Percentiles rank a stretch among this genome's conserved stretches.
These are phyloP conservation scores for Agarophyton chilense DNA, from an alignment of 23 red algal genomes.

Conservation along the genomic window DNA sequence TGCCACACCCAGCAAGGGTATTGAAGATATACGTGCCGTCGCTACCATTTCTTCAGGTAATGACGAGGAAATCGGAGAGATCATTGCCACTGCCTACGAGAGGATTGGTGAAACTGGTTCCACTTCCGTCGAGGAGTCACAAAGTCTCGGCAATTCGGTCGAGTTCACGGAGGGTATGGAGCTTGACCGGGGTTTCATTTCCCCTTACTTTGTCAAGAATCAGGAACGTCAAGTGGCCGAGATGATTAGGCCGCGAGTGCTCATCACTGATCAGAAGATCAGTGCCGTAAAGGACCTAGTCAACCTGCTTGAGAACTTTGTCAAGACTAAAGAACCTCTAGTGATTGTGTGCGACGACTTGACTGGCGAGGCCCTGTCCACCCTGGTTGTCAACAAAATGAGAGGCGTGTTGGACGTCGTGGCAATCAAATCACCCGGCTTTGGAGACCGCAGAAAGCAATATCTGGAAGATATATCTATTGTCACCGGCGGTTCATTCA, in stretches of 20 bases:
- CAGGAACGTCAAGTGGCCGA: constrained; percentile 92
- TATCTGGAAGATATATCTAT: constrained; percentile 99
- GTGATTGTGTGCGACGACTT: constrained; percentile 97
- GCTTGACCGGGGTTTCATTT: constrained; percentile 94
- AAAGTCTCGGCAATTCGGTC: constrained; percentile 89
- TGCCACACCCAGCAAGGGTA: constrained; percentile 76
- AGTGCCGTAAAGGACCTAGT: constrained; percentile 88
- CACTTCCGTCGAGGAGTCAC: constrained; percentile 97
- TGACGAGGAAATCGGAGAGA: constrained; percentile 89
- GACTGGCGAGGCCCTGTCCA: constrained; percentile 95
- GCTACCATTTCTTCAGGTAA: constrained; percentile 97
- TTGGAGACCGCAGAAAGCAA: constrained; percentile 98
- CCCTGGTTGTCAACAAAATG: constrained; percentile 99
- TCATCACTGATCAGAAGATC: constrained; percentile 98
- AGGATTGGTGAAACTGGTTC: constrained; percentile 88
- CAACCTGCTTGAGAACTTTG: constrained; percentile 80
- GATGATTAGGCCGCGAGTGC: constrained; percentile 75
- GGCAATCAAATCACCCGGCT: constrained; percentile 97
- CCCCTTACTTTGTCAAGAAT: constrained; percentile 99
- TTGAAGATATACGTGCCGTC: constrained; percentile 91
- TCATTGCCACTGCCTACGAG: constrained; percentile 95
- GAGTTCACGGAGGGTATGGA: constrained; percentile 99
- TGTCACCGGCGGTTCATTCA: constrained; percentile 88
- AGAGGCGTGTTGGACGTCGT: constrained; percentile 93
- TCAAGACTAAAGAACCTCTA: constrained; percentile 96